These are phyloP conservation scores for Globisporangium alternatum DNA, from an alignment of 352 stramenopile genomes.

Conservation along the genomic window DNA sequence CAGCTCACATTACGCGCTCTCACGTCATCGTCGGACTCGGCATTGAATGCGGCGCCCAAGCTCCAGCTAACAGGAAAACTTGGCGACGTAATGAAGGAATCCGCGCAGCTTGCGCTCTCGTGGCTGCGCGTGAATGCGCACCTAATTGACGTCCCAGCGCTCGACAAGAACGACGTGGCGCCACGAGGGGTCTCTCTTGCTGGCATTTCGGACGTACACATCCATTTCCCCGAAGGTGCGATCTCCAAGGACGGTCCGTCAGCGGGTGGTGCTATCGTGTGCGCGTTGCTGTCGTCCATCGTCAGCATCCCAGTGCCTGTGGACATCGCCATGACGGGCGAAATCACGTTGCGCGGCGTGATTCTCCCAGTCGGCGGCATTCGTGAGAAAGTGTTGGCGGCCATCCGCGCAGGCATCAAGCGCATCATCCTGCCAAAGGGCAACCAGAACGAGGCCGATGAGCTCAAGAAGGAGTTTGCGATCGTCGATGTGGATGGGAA, in stretches of 20 bases:
- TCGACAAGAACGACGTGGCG: constrained; percentile 15
- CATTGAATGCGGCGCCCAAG: constrained; percentile 25
- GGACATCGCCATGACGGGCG: constrained; percentile 87
- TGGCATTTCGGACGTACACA: constrained; percentile 70
- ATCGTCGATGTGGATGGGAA: constrained; percentile 18
- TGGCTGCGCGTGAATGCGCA: constrained; percentile 73
- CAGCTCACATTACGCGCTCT: constrained; percentile 23
- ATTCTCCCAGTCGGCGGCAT: constrained; percentile 91
- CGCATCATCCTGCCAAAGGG: constrained; percentile 72
- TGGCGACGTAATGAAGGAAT: constrained; percentile 90
- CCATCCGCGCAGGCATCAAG: constrained; percentile 82
- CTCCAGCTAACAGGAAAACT: constrained; percentile 74
- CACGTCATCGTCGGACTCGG: constrained; percentile 21
- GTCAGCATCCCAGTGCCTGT: constrained; percentile 58
- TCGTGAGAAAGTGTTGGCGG: constrained; percentile 88
- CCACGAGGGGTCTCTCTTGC: constrained; percentile 42
- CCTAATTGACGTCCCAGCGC: constrained; percentile 42
- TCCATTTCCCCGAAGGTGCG: constrained; percentile 88
- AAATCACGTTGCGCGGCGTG: constrained; percentile 84
- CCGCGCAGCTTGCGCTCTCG: constrained; percentile 76
- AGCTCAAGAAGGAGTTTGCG: constrained; percentile 63
- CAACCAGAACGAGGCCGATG: constrained; percentile 73
- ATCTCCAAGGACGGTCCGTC: constrained; percentile 90
- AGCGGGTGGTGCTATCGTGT: constrained; percentile 84
- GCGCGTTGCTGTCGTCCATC: constrained; percentile 77